Evolutionary conservation across 768 basidiomycete genomes (phyloP), one percentile per base, ranked within the genome.

Genomic region (Symmetrospora coprosmae): DNA sequence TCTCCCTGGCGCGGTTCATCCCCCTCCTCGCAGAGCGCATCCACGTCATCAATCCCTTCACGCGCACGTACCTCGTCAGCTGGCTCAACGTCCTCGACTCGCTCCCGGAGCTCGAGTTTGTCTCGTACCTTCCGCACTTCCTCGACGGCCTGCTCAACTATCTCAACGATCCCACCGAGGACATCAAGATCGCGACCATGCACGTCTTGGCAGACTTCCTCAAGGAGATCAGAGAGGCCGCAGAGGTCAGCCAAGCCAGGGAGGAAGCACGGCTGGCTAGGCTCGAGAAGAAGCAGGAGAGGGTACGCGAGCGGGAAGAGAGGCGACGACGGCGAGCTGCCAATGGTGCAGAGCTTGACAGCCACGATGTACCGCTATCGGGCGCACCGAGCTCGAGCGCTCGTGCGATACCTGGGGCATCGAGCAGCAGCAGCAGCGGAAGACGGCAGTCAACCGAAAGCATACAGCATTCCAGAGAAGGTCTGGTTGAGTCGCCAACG

Each of bases 71-170:
- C 72, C 79, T 99, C n/a, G 87, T 94, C 33, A 85, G 86, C 1
- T 99, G 94, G 94, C 87, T 97, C 61, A 87, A 81, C 40, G 86
- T 94, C 3, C 79, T 99, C 43, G 90, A 96, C 70, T 91, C 89
- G 19, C 87, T 97, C 3, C 94, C 94, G 11, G 94, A 99, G 69
- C 76, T 99, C 53, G 92, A 97, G 71, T 79, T 99, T 43, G 85
- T 97, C 45, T 83, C 87, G 27, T 94, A 87, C 74, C 79, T 99
- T 33, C 94, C 94, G 1, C 85, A 94, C 68, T 91, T 97, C 70
- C 73, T 99, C 49, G 90, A 96, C 64, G 91, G 90, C 1, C 78
- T 99, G 39, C 70, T 99, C 87, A 90, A 86, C 75, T 99, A 96
- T 71, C 82, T 97, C 14, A 87, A 87, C 1, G 94, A 99, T 72